Conservation (phyloP, 805 yeast species). For the Candida tallmaniae region DNA sequence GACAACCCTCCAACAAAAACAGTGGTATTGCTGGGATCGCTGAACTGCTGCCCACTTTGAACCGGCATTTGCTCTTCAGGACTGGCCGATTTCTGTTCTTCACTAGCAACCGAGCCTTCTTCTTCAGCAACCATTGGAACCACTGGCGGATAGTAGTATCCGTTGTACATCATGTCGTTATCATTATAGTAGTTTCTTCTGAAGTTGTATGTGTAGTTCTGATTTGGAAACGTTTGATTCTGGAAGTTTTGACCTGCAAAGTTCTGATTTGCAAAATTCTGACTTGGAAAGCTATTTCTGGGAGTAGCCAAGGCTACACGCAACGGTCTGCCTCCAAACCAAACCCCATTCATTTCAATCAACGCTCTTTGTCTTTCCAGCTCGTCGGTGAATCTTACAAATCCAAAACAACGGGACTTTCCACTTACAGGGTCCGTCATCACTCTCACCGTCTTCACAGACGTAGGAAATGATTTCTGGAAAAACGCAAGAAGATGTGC, state of each 20-base stretch:
- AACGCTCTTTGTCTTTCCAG: constrained; percentile 65
- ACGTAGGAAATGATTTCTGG: constrained; percentile 56
- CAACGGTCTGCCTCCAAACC: constrained; percentile 75
- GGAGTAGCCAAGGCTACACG: constrained; percentile 81
- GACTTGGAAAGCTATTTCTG: constrained; percentile 31
- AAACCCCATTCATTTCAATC: constrained; percentile 70
- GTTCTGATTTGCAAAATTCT: not conserved
- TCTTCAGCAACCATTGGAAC: constrained; percentile 1
- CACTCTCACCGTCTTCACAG: constrained; percentile 75
- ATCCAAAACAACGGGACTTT: constrained; percentile 74
- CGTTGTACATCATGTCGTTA: constrained; percentile 1
- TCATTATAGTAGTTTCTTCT: not conserved
- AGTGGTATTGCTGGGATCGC: constrained; percentile 66
- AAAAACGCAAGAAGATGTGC: constrained; percentile 71
- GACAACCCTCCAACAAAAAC: constrained; percentile 76
- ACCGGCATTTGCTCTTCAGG: not conserved
- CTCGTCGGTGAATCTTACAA: constrained; percentile 70
- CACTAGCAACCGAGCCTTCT: not conserved
- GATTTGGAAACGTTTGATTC: not conserved
- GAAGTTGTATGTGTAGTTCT: not conserved
- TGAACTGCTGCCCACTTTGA: constrained; percentile 25
- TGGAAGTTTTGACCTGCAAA: not conserved
- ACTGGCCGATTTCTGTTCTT: not conserved
- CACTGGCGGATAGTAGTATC: constrained; percentile 2
- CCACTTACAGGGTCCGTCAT: constrained; percentile 85